Conservation (phyloP, 2,329 filamentous ascomycete genomes). For the Diaporthe sp. region DNA sequence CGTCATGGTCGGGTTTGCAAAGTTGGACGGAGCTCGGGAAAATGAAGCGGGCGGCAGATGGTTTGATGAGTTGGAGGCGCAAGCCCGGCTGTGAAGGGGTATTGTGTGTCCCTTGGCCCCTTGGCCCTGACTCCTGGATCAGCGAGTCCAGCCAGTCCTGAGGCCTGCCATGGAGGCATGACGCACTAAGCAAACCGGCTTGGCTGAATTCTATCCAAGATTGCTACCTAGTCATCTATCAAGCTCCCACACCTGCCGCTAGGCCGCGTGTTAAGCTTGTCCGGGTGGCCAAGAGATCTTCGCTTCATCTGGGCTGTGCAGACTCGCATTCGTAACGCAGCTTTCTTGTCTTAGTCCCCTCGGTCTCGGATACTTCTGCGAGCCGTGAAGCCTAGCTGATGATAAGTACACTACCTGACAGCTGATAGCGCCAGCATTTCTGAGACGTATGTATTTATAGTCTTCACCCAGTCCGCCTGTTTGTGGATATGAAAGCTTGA, state of each 20-base stretch:
- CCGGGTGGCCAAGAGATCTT: constrained; percentile 18
- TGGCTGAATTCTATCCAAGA: constrained; percentile 28
- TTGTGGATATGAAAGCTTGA: not conserved
- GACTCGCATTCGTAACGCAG: constrained; percentile 16
- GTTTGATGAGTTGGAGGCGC: constrained; percentile 29
- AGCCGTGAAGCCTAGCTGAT: not conserved
- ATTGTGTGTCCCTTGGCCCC: constrained; percentile 7
- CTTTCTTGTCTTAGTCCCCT: constrained; percentile 1
- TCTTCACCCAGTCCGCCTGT: not conserved
- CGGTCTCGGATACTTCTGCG: not conserved
- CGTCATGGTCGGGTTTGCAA: not conserved
- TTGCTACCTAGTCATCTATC: constrained; percentile 3
- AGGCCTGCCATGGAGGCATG: constrained; percentile 22
- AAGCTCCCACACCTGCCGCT: constrained; percentile 27
- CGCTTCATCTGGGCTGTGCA: constrained; percentile 25
- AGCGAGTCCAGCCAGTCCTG: constrained; percentile 20
- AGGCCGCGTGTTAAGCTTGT: constrained; percentile 23
- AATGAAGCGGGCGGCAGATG: constrained; percentile 12
- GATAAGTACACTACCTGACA: not conserved
- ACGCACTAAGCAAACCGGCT: constrained; percentile 22
- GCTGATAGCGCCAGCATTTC: not conserved
- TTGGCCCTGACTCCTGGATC: constrained; percentile 32
- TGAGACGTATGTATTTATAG: not conserved
- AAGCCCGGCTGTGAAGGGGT: constrained; percentile 30
- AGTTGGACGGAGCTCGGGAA: not conserved